Conservation (phyloP, 345 rosid genomes). For the Brassica cretica region DNA sequence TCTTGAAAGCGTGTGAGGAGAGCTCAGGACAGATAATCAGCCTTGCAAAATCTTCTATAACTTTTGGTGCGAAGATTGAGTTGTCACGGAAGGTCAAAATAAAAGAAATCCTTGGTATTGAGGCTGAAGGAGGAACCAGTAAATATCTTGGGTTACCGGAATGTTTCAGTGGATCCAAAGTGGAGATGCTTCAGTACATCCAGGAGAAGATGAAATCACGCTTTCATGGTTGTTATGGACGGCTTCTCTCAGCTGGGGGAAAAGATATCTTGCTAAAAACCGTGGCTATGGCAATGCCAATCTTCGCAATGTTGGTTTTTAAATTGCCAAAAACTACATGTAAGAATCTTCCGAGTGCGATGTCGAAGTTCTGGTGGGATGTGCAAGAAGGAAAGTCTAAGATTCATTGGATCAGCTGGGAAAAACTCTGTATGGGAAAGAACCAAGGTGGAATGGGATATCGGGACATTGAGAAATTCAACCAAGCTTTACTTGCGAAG, state of each 20-base stretch:
- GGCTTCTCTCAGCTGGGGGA: neutral
- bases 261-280: neutral
- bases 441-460: no score
- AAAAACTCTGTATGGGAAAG: no score
- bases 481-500: no score
- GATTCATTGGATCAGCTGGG: no score
- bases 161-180: neutral
- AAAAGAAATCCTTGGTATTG: neutral
- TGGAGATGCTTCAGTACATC: neutral
- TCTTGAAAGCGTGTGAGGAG: no score
- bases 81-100: neutral
- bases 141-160: neutral
- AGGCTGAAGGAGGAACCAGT: neutral
- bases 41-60: no score
- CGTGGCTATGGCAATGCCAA: neutral
- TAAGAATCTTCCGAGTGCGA: neutral
- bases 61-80: neutral
- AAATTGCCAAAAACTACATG: neutral
- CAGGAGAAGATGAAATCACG: neutral
- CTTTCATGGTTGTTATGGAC: neutral
- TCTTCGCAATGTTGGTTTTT: neutral
- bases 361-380: neutral
- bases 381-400: neutral
- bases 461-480: no score
- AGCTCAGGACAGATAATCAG: no score